Percentiles rank a stretch among this genome's conserved stretches.
Conservation (phyloP, 2,329 filamentous ascomycete genomes). For the Xylariaceae sp. region DNA sequence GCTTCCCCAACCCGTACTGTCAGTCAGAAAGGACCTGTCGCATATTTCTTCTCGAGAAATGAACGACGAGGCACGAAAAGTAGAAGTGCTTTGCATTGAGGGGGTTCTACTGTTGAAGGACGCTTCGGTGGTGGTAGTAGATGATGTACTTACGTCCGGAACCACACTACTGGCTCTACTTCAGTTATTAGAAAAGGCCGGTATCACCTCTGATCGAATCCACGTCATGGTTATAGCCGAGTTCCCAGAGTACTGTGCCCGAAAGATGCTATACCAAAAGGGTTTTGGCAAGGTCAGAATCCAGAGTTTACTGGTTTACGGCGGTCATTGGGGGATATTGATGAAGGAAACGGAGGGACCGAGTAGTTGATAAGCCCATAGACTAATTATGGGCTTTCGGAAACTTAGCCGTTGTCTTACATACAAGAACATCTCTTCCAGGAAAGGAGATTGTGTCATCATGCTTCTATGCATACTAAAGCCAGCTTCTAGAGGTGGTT, state of each 20-base stretch:
- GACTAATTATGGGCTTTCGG: too few species aligned
- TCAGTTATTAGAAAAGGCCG: conserved; percentile 41
- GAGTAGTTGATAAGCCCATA: too few species aligned
- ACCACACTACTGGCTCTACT: conserved; percentile 52
- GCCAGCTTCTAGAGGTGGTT: too few species aligned
- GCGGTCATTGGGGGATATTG: conserved; percentile 34
- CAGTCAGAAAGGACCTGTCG: conserved; percentile 44
- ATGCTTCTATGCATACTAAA: too few species aligned
- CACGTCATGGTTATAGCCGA: conserved; percentile 53
- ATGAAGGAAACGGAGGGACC: too few species aligned
- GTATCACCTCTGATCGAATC: conserved; percentile 39
- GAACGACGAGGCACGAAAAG: conserved; percentile 21
- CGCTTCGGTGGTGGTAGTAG: conserved; percentile 50
- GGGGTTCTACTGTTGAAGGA: conserved; percentile 37
- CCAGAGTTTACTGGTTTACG: conserved; percentile 52
- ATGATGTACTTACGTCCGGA: conserved; percentile 57
- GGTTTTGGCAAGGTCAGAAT: conserved; percentile 49
- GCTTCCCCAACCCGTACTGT: conserved; percentile 53
- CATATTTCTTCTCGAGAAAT: conserved; percentile 48
- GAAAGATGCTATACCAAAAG: conserved; percentile 39
- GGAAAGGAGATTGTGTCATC: too few species aligned
- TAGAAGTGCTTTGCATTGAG: too few species aligned
- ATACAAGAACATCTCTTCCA: too few species aligned
- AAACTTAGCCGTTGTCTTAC: too few species aligned
- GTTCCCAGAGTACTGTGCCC: conserved; percentile 52